Evolutionary conservation across 2,329 filamentous ascomycete genomes (phyloP).

Genomic region (Fonsecaea erecta): DNA sequence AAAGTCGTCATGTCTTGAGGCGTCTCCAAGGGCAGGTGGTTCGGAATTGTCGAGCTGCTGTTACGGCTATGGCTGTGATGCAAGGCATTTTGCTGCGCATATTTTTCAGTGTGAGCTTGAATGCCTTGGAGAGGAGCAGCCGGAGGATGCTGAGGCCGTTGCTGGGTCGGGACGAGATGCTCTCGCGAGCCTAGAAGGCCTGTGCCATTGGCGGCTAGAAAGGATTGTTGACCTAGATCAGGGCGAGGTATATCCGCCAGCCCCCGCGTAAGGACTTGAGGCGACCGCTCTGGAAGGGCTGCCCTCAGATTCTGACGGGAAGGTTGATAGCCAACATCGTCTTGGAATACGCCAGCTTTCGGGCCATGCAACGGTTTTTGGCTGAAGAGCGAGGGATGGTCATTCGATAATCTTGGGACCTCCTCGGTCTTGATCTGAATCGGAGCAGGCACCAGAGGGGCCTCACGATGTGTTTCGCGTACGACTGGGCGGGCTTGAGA

Average conservation of each 20-base stretch:
- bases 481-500: slow-evolving; percentile 24
- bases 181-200: slow-evolving; percentile 26
- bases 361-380: slow-evolving; percentile 47
- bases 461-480: slow-evolving; percentile 25
- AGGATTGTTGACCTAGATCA: slow-evolving; percentile 20
- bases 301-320: slow-evolving; percentile 44
- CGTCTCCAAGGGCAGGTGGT: slow-evolving; percentile 22
- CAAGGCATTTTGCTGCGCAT: slow-evolving; percentile 24
- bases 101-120: slow-evolving; percentile 28
- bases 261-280: slow-evolving; percentile 33
- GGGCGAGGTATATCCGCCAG: slow-evolving; percentile 23
- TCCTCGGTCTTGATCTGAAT: slow-evolving; percentile 41
- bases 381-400: slow-evolving; percentile 42
- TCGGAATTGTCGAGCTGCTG: slow-evolving; percentile 17
- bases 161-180: slow-evolving; percentile 14
- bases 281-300: slow-evolving; percentile 42
- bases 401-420: slow-evolving; percentile 37
- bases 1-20: slow-evolving; percentile 26
- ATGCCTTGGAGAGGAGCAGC: slow-evolving; percentile 14
- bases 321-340: slow-evolving; percentile 42
- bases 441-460: slow-evolving; percentile 18
- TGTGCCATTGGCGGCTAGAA: slow-evolving; percentile 15
- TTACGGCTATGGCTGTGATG: slow-evolving; percentile 32
- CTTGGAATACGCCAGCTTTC: slow-evolving; percentile 51
- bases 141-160: slow-evolving; percentile 22